Percentiles rank a stretch among this genome's conserved stretches.
Conservation (phyloP, 2,329 filamentous ascomycete species). For the Nakataea oryzae region DNA sequence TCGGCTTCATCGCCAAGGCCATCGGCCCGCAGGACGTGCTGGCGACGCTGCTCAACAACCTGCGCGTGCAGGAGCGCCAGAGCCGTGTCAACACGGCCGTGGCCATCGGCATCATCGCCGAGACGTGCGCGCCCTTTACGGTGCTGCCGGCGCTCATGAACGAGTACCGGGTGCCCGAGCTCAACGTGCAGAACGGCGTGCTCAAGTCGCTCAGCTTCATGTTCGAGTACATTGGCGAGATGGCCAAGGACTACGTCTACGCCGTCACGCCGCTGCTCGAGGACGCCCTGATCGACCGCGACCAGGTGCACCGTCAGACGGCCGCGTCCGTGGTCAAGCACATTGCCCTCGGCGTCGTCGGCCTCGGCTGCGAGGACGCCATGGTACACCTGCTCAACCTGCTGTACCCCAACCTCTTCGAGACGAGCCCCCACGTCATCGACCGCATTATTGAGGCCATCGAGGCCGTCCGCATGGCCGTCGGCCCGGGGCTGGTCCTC, state of each 20-base stretch:
- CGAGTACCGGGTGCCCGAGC: constrained; percentile 94
- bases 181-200: constrained; percentile 98
- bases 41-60: constrained; percentile 89
- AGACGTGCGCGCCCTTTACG: constrained; percentile 96
- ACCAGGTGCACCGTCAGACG: constrained; percentile 96
- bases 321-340: constrained; percentile 97
- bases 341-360: constrained; percentile 93
- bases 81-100: constrained; percentile 97
- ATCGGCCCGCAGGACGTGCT: constrained; percentile 97
- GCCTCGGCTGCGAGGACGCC: constrained; percentile 92
- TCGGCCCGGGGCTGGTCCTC: constrained; percentile 85
- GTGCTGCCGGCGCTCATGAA: constrained; percentile 99
- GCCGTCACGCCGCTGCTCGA: constrained; percentile 92
- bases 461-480: constrained; percentile 86
- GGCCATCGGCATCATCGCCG: constrained; percentile 94
- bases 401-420: constrained; percentile 92
- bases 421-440: constrained; percentile 96
- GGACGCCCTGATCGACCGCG: constrained; percentile 92
- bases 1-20: constrained; percentile 98
- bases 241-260: constrained; percentile 99
- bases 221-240: constrained; percentile 98
- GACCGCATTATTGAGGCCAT: constrained; percentile 97
- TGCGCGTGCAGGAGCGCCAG: constrained; percentile 94
- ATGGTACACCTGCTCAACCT: constrained; percentile 97
- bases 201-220: constrained; percentile 94